Conservation (phyloP, 2,329 filamentous ascomycete genomes). For the Phymatotrichopsis omnivora region DNA sequence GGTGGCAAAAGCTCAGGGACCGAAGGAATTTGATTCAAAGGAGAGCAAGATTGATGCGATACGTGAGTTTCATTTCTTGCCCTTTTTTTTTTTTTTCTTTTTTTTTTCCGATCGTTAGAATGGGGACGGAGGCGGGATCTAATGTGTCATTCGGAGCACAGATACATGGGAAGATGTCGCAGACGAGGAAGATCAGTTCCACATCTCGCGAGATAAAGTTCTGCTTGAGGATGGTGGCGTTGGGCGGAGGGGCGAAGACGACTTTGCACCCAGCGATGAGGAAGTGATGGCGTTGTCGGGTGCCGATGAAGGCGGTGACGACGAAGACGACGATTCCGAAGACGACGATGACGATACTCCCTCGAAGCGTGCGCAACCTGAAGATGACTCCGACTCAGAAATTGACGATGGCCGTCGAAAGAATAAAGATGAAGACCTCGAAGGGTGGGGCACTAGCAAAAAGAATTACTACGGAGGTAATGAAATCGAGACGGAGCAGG, state of each 20-base stretch:
- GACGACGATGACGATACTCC: slow-evolving; percentile 36
- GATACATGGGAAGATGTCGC: slow-evolving; percentile 70
- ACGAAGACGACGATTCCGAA: slow-evolving; percentile 44
- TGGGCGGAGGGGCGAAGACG: slow-evolving; percentile 65
- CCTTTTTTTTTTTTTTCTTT: background rate
- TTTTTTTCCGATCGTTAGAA: background rate
- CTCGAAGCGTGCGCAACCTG: slow-evolving; percentile 13
- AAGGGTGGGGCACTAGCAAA: slow-evolving; percentile 78
- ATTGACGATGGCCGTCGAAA: slow-evolving; percentile 41
- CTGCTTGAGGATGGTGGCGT: slow-evolving; percentile 68
- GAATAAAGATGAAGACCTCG: slow-evolving; percentile 49
- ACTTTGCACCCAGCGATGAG: slow-evolving; percentile 46
- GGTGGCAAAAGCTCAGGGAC: slow-evolving; percentile 37
- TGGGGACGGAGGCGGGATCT: background rate
- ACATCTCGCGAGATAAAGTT: slow-evolving; percentile 75
- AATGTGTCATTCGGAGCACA: slow-evolving; percentile 2
- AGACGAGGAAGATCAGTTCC: slow-evolving; percentile 90
- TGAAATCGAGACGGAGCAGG: slow-evolving; percentile 56
- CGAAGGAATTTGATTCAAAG: slow-evolving; percentile 45
- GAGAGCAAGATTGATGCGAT: slow-evolving; percentile 54
- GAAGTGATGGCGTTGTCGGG: slow-evolving; percentile 24
- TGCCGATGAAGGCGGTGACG: background rate
- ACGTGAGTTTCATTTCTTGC: slow-evolving; percentile 29
- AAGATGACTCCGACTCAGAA: slow-evolving; percentile 37
- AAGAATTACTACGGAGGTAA: slow-evolving; percentile 93